These are phyloP conservation scores for Eucalyptus leucophloia DNA, from an alignment of 345 rosid genomes.

Conservation along the genomic window DNA sequence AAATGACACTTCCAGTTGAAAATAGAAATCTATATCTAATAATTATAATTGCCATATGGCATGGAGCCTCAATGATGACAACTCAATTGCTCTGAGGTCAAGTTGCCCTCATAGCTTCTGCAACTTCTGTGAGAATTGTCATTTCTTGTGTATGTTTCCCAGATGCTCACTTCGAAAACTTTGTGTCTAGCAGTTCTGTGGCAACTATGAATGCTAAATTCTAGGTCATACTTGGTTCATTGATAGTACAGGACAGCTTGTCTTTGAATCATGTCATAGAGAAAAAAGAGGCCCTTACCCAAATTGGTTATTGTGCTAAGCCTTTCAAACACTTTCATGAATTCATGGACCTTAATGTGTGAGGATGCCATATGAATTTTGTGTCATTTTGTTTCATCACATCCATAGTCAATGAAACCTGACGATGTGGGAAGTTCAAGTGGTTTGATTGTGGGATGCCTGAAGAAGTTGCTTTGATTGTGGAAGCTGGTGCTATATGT, in stretches of 20 bases:
- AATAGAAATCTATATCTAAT: neutral
- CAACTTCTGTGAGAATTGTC: neutral
- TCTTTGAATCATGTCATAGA: neutral
- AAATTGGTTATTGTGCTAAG: neutral
- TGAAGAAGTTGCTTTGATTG: neutral
- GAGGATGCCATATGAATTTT: neutral
- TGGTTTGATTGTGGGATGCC: neutral
- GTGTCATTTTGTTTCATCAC: neutral
- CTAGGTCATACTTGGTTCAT: neutral
- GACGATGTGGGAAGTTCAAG: neutral
- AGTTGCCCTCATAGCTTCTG: neutral
- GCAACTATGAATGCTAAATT: neutral
- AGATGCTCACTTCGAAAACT: neutral
- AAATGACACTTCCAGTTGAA: neutral
- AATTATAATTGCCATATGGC: neutral
- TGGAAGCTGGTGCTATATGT: neutral
- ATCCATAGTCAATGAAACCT: neutral
- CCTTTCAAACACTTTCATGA: neutral
- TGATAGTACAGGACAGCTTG: neutral
- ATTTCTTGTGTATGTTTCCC: neutral
- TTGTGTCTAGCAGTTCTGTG: neutral
- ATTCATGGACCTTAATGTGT: neutral
- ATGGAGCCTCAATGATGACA: neutral
- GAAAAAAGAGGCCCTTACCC: neutral
- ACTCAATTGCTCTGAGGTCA: neutral